phyloP scores from a whole-genome alignment of 768 basidiomycete species.

The Kwoniella newhampshirensis region DNA sequence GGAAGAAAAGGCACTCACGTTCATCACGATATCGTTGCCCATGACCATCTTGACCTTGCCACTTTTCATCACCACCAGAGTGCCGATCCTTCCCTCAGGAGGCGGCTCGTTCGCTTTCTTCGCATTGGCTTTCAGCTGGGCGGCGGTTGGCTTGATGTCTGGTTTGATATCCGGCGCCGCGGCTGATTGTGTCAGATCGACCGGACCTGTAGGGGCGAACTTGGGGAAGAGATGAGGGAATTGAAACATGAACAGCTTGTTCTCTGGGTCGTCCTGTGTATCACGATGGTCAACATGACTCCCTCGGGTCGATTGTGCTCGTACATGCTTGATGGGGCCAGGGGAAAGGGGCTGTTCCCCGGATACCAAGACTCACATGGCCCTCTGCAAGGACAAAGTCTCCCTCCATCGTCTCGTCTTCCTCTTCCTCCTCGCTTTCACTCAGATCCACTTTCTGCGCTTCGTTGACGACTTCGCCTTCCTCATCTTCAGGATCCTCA shows the following conservation, averaged over 20 bases:
- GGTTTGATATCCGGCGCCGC: constrained; percentile 55
- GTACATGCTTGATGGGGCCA: too few relatives aligned
- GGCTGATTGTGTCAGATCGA: constrained; percentile 45
- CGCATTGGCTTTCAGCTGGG: constrained; percentile 12
- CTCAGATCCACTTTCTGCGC: constrained; percentile 49
- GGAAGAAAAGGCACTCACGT: constrained; percentile 59
- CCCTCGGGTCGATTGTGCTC: background rate
- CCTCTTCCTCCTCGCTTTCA: constrained; percentile 50
- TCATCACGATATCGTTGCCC: constrained; percentile 74
- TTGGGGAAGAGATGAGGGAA: constrained; percentile 82
- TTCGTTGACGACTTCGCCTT: constrained; percentile 41
- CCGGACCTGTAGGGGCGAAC: constrained; percentile 59
- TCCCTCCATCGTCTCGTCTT: constrained; percentile 42
- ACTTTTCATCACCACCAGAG: constrained; percentile 78
- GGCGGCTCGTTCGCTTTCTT: constrained; percentile 49
- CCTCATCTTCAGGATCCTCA: constrained; percentile 15
- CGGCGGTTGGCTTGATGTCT: constrained; percentile 29
- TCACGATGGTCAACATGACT: background rate
- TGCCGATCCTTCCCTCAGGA: constrained; percentile 75
- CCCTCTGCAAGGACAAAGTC: constrained; percentile 38
- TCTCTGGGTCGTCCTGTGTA: constrained; percentile 42
- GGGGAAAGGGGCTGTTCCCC: background rate
- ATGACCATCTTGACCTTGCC: constrained; percentile 85
- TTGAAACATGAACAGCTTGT: constrained; percentile 77
- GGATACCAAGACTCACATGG: constrained; percentile 31